Conservation (phyloP, 306 rosid species). For the Quercus bicolor region DNA sequence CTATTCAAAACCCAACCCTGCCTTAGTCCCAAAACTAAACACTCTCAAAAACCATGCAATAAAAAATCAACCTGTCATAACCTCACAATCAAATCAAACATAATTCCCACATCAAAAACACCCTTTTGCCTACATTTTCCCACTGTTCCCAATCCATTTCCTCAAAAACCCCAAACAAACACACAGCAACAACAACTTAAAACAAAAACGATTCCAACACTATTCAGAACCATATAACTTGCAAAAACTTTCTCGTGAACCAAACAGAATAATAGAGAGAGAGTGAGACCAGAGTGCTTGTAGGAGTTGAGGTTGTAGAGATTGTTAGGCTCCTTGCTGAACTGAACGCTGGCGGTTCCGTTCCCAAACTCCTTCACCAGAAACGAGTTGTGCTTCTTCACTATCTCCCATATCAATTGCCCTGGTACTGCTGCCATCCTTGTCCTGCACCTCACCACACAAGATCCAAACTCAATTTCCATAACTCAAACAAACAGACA, state of each 20-base stretch:
- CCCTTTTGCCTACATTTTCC: too few relatives aligned
- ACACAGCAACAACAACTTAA: not conserved
- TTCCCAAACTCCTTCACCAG: constrained; percentile 83
- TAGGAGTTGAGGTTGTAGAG: constrained; percentile 72
- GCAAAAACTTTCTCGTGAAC: too few relatives aligned
- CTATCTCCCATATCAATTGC: constrained; percentile 94
- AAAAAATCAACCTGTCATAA: too few relatives aligned
- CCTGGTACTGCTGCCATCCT: constrained; percentile 83
- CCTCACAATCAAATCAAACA: not conserved
- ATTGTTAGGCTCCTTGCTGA: constrained; percentile 87
- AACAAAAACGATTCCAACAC: too few relatives aligned
- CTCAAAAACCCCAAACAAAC: not conserved
- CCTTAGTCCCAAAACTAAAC: too few relatives aligned
- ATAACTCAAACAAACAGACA: not conserved
- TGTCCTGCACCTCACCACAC: constrained; percentile 14
- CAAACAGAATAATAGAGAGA: not conserved
- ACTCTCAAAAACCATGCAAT: too few relatives aligned
- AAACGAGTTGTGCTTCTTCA: constrained; percentile 82
- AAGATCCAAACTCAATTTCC: constrained; percentile 8
- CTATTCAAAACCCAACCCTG: too few relatives aligned
- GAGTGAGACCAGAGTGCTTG: constrained; percentile 70
- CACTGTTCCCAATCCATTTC: too few relatives aligned
- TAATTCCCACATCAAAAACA: not conserved
- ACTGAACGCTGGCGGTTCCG: constrained; percentile 66
- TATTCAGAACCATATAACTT: too few relatives aligned